These are phyloP conservation scores for Lachnellula hyalina DNA, from an alignment of 2,329 filamentous ascomycete genomes.

Conservation along the genomic window DNA sequence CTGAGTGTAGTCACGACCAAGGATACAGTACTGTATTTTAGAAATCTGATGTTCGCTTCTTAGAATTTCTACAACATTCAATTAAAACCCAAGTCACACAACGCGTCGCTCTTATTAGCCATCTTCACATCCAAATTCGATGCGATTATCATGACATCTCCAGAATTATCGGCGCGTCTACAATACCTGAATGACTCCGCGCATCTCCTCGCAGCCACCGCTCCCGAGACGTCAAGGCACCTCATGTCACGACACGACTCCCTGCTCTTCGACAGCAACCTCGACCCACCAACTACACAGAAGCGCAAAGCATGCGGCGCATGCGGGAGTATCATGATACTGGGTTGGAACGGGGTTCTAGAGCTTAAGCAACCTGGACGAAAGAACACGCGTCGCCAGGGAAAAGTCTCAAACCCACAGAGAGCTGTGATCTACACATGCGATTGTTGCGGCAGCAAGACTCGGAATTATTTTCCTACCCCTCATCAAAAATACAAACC, in stretches of 20 bases:
- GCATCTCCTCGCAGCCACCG: conserved; percentile 47
- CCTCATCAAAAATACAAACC: conserved; percentile 1
- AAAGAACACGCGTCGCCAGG: conserved; percentile 1
- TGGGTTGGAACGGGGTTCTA: conserved; percentile 35
- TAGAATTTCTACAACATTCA: neutral
- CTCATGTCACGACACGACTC: conserved; percentile 50
- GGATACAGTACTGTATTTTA: neutral
- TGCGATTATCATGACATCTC: conserved; percentile 18
- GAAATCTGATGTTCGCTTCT: conserved; percentile 3
- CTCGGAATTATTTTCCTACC: conserved; percentile 16
- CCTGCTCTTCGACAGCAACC: conserved; percentile 43
- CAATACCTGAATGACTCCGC: conserved; percentile 50
- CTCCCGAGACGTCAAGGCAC: conserved; percentile 54
- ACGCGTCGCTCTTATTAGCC: neutral
- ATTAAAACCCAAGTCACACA: conserved; percentile 1
- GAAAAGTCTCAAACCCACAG: neutral
- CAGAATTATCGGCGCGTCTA: conserved; percentile 28
- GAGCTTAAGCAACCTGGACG: conserved; percentile 4
- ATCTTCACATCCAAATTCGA: neutral
- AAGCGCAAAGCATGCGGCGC: conserved; percentile 51
- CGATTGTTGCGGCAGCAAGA: conserved; percentile 23
- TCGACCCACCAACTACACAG: conserved; percentile 43
- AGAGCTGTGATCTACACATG: conserved; percentile 27
- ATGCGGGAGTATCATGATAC: conserved; percentile 57
- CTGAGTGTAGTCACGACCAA: neutral